Conservation (phyloP, 257 asterid genomes). For the Voacanga thouarsii region DNA sequence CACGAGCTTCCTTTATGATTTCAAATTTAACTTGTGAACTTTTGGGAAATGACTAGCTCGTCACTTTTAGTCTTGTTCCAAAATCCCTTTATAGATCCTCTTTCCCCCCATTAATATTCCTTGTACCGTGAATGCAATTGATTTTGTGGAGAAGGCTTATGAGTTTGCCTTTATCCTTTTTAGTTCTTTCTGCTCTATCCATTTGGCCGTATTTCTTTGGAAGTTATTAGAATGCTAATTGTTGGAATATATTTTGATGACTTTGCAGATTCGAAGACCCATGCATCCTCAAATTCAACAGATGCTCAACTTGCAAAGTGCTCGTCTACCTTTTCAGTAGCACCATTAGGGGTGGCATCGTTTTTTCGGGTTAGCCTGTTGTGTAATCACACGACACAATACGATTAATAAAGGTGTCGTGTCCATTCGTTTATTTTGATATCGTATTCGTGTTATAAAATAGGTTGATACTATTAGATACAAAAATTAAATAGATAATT, state of each 20-base stretch:
- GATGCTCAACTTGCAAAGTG: slow-evolving; percentile 52
- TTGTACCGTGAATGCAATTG: not conserved
- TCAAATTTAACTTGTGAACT: not conserved
- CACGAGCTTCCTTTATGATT: slow-evolving; percentile 18
- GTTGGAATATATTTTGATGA: slow-evolving; percentile 3
- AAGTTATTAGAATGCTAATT: not conserved
- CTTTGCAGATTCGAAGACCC: slow-evolving; percentile 63
- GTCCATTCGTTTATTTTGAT: no score
- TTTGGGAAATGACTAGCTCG: not conserved
- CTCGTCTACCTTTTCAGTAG: slow-evolving; percentile 52
- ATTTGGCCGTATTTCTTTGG: not conserved
- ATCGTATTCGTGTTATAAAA: no score
- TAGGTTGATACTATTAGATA: no score
- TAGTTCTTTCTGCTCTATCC: not conserved
- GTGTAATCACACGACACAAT: no score
- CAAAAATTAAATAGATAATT: no score
- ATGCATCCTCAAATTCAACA: slow-evolving; percentile 81
- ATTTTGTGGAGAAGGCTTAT: not conserved
- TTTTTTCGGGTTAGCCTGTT: no score
- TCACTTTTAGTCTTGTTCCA: not conserved
- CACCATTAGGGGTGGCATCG: slow-evolving; percentile 61
- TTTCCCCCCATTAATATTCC: not conserved
- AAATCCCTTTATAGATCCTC: not conserved
- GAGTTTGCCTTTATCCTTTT: not conserved
- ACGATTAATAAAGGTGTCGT: no score